phyloP scores from a whole-genome alignment of 78 protist species.

The Dictyostelium capitatum region DNA sequence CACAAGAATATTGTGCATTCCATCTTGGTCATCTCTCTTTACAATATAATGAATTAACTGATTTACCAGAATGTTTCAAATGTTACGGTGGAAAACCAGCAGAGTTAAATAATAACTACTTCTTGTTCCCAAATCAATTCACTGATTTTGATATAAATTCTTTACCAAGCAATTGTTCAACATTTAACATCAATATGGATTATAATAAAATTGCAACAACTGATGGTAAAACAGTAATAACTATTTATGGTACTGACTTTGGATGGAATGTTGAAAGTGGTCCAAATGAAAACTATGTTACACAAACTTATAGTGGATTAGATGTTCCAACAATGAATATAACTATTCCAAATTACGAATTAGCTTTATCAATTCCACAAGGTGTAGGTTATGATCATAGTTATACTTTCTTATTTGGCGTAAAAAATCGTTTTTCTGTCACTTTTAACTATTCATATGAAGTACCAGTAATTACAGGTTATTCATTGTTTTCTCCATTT shows the following conservation, averaged over 20 bases:
- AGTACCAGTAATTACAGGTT: too few species aligned
- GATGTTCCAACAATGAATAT: too few species aligned
- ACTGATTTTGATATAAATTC: background rate
- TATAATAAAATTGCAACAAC: background rate
- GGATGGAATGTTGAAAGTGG: background rate
- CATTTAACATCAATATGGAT: background rate
- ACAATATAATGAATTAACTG: background rate
- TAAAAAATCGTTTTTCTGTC: too few species aligned
- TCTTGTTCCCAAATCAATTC: background rate
- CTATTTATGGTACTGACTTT: background rate
- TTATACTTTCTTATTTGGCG: too few species aligned
- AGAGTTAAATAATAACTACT: background rate
- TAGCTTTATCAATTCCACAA: too few species aligned
- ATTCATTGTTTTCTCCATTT: too few species aligned
- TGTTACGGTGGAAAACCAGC: background rate
- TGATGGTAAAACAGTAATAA: background rate
- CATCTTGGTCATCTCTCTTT: background rate
- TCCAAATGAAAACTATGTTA: too few species aligned
- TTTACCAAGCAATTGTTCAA: background rate
- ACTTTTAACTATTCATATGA: too few species aligned
- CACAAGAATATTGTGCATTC: background rate
- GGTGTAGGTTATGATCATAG: too few species aligned
- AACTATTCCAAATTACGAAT: too few species aligned
- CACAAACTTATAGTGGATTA: too few species aligned
- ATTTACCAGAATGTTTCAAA: background rate